phyloP scores from a whole-genome alignment of 2,329 filamentous ascomycete genomes.

The Epichloe coenophiala region DNA sequence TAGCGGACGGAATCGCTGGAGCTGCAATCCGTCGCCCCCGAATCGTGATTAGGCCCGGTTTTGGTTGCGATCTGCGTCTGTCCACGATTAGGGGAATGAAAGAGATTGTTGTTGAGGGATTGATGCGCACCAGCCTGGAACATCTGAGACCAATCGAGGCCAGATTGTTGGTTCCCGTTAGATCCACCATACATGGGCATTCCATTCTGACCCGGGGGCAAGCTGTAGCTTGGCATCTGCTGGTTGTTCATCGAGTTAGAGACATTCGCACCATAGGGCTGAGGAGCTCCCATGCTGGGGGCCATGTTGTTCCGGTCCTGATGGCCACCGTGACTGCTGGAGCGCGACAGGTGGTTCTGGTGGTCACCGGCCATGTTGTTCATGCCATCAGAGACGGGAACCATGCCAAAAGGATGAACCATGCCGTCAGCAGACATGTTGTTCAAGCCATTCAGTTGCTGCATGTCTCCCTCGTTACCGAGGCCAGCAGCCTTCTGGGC shows the following conservation, averaged over 20 bases:
- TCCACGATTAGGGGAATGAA: constrained; percentile 44
- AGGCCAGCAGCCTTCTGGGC: constrained; percentile 42
- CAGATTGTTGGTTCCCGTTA: constrained; percentile 46
- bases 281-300: constrained; percentile 36
- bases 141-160: constrained; percentile 67
- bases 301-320: constrained; percentile 44
- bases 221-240: constrained; percentile 50
- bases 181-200: constrained; percentile 50
- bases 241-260: constrained; percentile 50
- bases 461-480: constrained; percentile 39
- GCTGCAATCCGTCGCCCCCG: constrained; percentile 34
- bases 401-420: constrained; percentile 44
- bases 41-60: constrained; percentile 46
- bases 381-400: constrained; percentile 41
- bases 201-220: constrained; percentile 50
- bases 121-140: constrained; percentile 60
- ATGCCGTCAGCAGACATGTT: constrained; percentile 44
- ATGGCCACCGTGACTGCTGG: constrained; percentile 42
- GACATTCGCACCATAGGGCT: constrained; percentile 45
- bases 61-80: constrained; percentile 58
- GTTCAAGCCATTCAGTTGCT: constrained; percentile 47
- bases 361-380: constrained; percentile 47
- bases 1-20: constrained; percentile 33
- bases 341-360: constrained; percentile 43
- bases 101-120: constrained; percentile 46